Percentiles rank a stretch among this genome's conserved stretches.
Conservation (phyloP, 2,329 filamentous ascomycete genomes). For the Calonectria henricotiae region DNA sequence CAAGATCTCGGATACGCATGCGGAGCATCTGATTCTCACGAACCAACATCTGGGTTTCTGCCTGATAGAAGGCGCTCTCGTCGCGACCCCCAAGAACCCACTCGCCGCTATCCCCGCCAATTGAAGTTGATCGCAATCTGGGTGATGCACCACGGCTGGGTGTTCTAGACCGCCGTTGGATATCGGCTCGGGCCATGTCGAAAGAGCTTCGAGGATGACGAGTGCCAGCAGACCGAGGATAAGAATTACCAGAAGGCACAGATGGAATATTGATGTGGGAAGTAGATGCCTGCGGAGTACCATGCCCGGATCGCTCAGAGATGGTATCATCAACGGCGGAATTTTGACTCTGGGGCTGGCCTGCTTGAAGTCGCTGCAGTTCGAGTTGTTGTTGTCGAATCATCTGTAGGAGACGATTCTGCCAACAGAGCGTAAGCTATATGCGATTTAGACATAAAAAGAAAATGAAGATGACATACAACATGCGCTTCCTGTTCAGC, state of each 20-base stretch:
- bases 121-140: constrained; percentile 71
- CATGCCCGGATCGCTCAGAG: constrained; percentile 64
- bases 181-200: constrained; percentile 71
- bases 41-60: constrained; percentile 83
- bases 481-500: constrained; percentile 86
- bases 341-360: constrained; percentile 57
- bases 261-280: constrained; percentile 56
- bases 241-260: constrained; percentile 60
- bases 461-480: constrained; percentile 62
- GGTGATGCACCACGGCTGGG: constrained; percentile 74
- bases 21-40: constrained; percentile 89
- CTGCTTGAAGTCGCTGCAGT: constrained; percentile 73
- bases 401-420: constrained; percentile 85
- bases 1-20: constrained; percentile 81
- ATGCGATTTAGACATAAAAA: neutral
- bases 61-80: constrained; percentile 85
- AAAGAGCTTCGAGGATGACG: constrained; percentile 72
- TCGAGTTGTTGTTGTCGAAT: constrained; percentile 84
- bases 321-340: constrained; percentile 68
- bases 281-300: constrained; percentile 56
- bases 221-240: constrained; percentile 68
- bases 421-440: constrained; percentile 35
- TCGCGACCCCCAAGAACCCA: constrained; percentile 78
- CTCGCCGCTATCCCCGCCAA: constrained; percentile 74
- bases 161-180: constrained; percentile 72